Evolutionary conservation across 306 rosid species (phyloP).

Genomic region (Lithocarpus polystachyus): DNA sequence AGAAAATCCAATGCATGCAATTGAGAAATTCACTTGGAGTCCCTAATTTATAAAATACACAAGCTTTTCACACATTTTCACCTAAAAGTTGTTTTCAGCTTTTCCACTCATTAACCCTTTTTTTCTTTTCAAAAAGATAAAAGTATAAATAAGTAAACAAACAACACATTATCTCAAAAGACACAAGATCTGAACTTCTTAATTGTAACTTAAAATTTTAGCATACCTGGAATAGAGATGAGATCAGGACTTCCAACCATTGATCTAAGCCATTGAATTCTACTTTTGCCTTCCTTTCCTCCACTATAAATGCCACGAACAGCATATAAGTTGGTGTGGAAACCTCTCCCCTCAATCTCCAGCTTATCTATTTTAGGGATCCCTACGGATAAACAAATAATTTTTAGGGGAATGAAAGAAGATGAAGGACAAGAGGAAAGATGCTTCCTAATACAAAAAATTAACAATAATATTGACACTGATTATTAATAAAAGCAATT

Average conservation of each 20-base stretch:
- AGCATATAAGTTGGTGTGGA: slow-evolving; percentile 95
- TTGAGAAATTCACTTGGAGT: neutral
- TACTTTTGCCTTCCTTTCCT: slow-evolving; percentile 97
- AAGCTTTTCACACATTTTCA: neutral
- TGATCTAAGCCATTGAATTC: slow-evolving; percentile 98
- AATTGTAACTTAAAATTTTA: slow-evolving; percentile 14
- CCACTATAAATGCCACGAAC: slow-evolving; percentile 88
- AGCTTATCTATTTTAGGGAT: slow-evolving; percentile 85
- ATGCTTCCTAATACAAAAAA: neutral
- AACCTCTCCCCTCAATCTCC: slow-evolving; percentile 98
- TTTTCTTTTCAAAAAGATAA: neutral
- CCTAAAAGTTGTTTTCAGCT: neutral
- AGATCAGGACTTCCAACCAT: slow-evolving; percentile 99
- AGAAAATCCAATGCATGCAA: neutral
- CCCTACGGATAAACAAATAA: slow-evolving; percentile 41
- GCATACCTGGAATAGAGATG: slow-evolving; percentile 88
- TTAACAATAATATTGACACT: neutral
- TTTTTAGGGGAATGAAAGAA: neutral
- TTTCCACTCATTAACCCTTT: neutral
- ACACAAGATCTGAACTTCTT: neutral
- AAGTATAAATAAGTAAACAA: neutral
- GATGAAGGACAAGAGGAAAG: neutral
- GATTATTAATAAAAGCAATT: neutral
- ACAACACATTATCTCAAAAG: neutral
- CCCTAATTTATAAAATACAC: neutral